Evolutionary conservation across 2,329 filamentous ascomycete genomes (phyloP), one percentile per base, ranked within the genome.

Genomic region (Beauveria caledonica): DNA sequence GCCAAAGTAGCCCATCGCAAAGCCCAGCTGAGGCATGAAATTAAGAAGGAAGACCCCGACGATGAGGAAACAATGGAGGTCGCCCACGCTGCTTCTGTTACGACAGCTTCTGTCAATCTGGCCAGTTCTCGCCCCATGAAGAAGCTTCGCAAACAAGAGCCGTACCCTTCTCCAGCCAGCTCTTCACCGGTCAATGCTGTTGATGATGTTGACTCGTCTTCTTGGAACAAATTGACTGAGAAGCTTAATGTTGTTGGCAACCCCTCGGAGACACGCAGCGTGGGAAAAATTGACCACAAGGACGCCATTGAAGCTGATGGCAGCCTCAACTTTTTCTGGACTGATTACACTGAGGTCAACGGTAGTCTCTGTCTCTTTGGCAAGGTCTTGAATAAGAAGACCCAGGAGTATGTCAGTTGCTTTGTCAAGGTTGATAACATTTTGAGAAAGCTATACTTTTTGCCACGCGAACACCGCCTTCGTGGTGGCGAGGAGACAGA

Each of bases 401-500:
- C 85, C 1, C 86, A 84, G 56, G 79, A 80, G 48, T 92, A 90
- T 70, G 88, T 92, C 62, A 99, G 94, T 74, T 95, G 92, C 68
- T 97, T 99, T 68, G 84, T 97, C 72, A 97, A 97, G 73, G 80
- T 99, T 21, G 92, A 99, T 78, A 97, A 97, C 66, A 89, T 99
- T 62, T 74, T 96, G 58, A 85, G 94, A 62, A 97, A 96, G 70
- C 80, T 99, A 0, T 99, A 87, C 74, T 99, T 99, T 70, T 78
- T 99, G 44, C 94, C 94, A 6, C 88, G 94, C 48, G 80, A 91
- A 66, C 76, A 77, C 45, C 79, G 79, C 10, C 62, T 79, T 10
- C 71, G 77, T 58, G 76, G 82, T 65, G 88, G 88, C 11, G 79
- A 81, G 60, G 83, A 88, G 60, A 94, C 89, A 0, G 81, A 82